Evolutionary conservation across 108 stramenopile species (phyloP).

Genomic region (Cylindrotheca closterium): DNA sequence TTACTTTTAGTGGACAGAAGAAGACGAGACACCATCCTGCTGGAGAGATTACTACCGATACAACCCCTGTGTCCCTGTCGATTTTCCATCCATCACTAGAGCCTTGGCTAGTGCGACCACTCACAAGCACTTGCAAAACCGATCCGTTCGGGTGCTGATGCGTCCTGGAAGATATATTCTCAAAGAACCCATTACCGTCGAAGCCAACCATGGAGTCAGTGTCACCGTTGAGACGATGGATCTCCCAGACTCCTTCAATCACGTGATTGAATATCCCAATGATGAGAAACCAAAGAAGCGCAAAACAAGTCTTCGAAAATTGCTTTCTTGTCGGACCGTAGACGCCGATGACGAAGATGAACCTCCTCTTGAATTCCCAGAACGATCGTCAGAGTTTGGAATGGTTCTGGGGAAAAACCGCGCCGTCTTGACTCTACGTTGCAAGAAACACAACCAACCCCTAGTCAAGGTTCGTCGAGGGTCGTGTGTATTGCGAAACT

Average conservation of each 20-base stretch:
- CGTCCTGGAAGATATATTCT: conserved; percentile 62
- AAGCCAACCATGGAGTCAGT: conserved; percentile 22
- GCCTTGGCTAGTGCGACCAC: conserved; percentile 34
- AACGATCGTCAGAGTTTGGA: background rate
- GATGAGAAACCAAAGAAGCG: background rate
- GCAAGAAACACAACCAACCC: conserved; percentile 58
- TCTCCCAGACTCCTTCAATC: conserved; percentile 25
- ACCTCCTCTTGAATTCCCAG: background rate
- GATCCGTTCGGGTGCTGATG: conserved; percentile 40
- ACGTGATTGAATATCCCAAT: background rate
- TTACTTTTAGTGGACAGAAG: conserved; percentile 62
- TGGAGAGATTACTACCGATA: conserved; percentile 63
- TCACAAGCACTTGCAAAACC: background rate
- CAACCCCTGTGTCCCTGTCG: conserved; percentile 77
- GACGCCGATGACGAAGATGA: conserved; percentile 26
- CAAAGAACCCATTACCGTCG: conserved; percentile 47
- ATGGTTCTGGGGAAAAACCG: conserved; percentile 13
- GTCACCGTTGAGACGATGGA: conserved; percentile 60
- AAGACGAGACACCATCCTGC: conserved; percentile 50
- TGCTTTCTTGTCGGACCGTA: conserved; percentile 25
- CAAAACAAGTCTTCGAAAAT: conserved; percentile 17
- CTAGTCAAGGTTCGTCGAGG: conserved; percentile 68
- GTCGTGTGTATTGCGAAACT: conserved; percentile 30
- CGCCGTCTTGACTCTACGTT: conserved; percentile 55
- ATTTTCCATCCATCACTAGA: conserved; percentile 56